Conservation (phyloP, 2,329 filamentous ascomycete genomes). For the Cercospora berteroae region DNA sequence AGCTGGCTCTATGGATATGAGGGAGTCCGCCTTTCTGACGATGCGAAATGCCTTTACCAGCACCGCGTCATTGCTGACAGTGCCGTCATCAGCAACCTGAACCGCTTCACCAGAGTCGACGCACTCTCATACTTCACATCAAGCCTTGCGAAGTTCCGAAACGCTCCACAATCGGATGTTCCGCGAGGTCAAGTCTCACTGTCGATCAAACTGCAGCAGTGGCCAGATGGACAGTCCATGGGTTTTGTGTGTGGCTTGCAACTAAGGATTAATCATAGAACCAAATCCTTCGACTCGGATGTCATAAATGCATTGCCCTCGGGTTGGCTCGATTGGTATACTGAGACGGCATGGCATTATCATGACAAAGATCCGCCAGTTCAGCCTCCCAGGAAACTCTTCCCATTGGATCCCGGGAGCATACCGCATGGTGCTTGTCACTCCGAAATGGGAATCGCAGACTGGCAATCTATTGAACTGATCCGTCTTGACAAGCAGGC, state of each 20-base stretch:
- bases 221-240: no score
- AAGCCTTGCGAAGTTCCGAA: neutral
- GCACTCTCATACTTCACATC: neutral
- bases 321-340: no score
- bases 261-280: no score
- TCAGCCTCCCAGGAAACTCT: neutral
- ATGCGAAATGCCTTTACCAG: neutral
- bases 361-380: no score
- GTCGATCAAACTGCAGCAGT: no score
- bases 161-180: neutral
- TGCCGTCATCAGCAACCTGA: neutral
- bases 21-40: neutral
- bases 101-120: neutral
- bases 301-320: no score
- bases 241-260: no score
- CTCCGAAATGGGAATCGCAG: neutral
- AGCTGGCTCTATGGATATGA: neutral
- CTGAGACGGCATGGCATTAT: no score
- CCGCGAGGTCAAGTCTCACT: neutral
- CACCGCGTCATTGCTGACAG: neutral
- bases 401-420: neutral
- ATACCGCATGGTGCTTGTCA: neutral
- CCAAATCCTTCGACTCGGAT: no score
- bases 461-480: neutral
- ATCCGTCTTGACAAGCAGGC: neutral